These are phyloP conservation scores for Plasmopara muralis DNA, from an alignment of 352 stramenopile genomes.

Conservation along the genomic window DNA sequence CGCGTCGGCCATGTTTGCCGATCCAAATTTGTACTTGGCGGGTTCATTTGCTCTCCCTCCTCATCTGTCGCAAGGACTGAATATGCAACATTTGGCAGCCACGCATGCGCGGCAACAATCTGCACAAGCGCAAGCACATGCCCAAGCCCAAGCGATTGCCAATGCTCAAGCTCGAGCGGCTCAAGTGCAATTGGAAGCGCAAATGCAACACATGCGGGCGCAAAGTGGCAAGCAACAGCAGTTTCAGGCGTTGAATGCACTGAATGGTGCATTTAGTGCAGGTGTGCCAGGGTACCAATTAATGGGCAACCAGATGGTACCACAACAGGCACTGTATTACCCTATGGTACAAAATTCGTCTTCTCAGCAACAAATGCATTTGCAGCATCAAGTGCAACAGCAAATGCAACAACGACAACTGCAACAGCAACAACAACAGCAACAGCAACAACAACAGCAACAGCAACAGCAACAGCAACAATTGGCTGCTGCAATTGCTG, in stretches of 20 bases:
- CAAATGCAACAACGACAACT: conserved; percentile 42
- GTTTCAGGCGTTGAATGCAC: conserved; percentile 48
- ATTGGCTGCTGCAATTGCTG: conserved; percentile 30
- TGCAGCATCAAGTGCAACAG: conserved; percentile 40
- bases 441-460: conserved; percentile 37
- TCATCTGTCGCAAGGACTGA: conserved; percentile 50
- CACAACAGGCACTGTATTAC: conserved; percentile 57
- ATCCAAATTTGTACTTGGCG: conserved; percentile 61
- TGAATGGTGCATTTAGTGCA: conserved; percentile 38
- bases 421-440: conserved; percentile 31
- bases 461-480: conserved; percentile 38
- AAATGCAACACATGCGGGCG: conserved; percentile 31
- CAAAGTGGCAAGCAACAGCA: conserved; percentile 43
- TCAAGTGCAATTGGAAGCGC: conserved; percentile 41
- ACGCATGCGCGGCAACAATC: conserved; percentile 35
- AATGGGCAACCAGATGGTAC: conserved; percentile 54
- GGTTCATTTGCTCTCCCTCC: conserved; percentile 44
- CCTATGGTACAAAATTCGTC: conserved; percentile 26
- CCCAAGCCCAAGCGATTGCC: conserved; percentile 34
- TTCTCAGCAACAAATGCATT: conserved; percentile 9
- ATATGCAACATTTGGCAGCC: conserved; percentile 46
- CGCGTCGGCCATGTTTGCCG: conserved; percentile 47
- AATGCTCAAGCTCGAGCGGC: conserved; percentile 42
- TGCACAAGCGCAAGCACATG: conserved; percentile 28
- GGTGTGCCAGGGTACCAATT: conserved; percentile 56